Evolutionary conservation across 176 grass and related monocot genomes (phyloP).

Genomic region (Zoysia pacifica): DNA sequence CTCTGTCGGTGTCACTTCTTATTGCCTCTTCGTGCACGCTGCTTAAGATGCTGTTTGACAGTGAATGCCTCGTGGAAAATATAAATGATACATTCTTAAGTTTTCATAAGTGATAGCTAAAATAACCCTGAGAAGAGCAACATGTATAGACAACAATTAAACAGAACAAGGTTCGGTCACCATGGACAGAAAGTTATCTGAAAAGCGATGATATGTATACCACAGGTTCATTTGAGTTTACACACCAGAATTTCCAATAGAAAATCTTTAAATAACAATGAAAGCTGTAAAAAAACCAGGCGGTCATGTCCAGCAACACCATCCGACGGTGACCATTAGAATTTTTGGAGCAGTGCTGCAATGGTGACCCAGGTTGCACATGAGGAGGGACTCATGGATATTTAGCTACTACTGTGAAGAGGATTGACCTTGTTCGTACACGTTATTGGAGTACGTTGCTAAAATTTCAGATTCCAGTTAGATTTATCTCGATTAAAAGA

Average conservation of each 20-base stretch:
- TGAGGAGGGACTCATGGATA: no score
- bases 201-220: background rate
- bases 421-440: no score
- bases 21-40: no score
- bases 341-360: no score
- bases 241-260: background rate
- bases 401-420: no score
- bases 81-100: background rate
- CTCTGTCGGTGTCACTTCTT: background rate
- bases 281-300: background rate
- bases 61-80: background rate
- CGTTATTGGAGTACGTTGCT: no score
- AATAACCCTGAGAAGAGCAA: background rate
- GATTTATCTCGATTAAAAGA: slow-evolving; percentile 3
- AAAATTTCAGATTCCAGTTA: background rate
- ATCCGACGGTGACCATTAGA: background rate
- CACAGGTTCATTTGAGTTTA: background rate
- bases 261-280: background rate
- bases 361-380: no score
- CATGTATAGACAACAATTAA: background rate
- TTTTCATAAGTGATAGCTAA: background rate
- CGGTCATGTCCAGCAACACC: background rate
- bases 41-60: no score
- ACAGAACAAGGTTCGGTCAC: background rate
- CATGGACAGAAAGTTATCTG: background rate